Base-by-base conservation (phyloP, 2,329 filamentous ascomycete genomes). In the Fusarium beomiforme region DNA sequence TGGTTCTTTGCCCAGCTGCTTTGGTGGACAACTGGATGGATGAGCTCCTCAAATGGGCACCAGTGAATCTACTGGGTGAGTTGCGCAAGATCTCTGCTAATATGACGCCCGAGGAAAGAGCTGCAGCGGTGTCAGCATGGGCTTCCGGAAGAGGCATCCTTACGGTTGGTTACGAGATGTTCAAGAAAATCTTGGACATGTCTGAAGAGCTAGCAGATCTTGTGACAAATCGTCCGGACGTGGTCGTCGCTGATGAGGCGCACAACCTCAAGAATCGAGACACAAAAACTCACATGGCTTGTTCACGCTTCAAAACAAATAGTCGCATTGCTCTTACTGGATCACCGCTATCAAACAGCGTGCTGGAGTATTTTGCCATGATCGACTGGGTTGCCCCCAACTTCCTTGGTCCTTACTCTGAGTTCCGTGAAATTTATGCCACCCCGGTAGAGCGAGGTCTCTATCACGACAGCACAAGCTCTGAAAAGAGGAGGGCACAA, bases 221-320 rank as follows among this genome's bases (percentile, higher is more conserved):
- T 33, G 80, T 97, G 10, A 79, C 89, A 2, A 75, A 90, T 7
- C 83, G 85, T 0, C 89, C 94, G 0, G 92, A 87, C 66, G 87
- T 97, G 47, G 90, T 97, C 24, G 82, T 98, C 54, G 93, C 92
- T 1, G 95, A 98, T 76, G 95, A 98, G 80, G 94, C 94, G 1
- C 95, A 98, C 77, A 83, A 81, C 24, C 81, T 97, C 77, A 97
- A 96, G 80, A 94, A 93, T 68, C 80, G 83, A 0, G 78, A 77
- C 0, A 84, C 90, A 0, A 80, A 84, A 23, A 81, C 91, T 36
- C 83, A 89, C 44, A 70, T 79, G 39, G 85, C 87, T 9, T 88
- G 90, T 23, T 82, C 83, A 3, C 79, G 83, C 14, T 91, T 98
- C 77, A 84, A 79, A 65, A 92, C 94, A 0, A 88, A 83, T 58